Percentiles rank a stretch among this genome's conserved stretches.
Evolutionary conservation across 345 rosid genomes (phyloP).

Genomic region (Gossypium ekmanianum): DNA sequence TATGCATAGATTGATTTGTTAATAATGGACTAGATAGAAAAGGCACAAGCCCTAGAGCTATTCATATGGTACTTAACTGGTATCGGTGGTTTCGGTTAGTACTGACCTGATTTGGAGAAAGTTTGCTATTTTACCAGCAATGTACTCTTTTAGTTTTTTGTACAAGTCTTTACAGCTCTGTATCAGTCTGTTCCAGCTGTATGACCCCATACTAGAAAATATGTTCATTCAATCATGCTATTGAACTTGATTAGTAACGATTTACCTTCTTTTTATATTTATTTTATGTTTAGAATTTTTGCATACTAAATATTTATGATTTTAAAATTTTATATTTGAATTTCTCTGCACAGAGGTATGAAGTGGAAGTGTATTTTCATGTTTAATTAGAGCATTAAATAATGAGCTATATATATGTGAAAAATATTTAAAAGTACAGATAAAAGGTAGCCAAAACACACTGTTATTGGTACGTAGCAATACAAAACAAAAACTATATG

Average conservation of each 20-base stretch:
- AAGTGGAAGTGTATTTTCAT: background rate
- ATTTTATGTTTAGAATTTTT: background rate
- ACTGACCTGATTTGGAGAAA: background rate
- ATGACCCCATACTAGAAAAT: background rate
- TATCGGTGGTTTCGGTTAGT: background rate
- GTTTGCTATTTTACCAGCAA: background rate
- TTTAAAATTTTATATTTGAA: background rate
- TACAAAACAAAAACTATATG: background rate
- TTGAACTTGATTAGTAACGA: background rate
- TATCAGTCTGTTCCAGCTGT: background rate
- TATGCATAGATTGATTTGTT: background rate
- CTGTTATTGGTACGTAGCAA: background rate
- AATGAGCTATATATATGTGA: background rate
- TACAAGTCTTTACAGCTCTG: background rate
- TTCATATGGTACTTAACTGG: background rate
- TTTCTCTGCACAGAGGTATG: background rate
- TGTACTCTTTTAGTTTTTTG: background rate
- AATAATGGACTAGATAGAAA: constrained; percentile 3
- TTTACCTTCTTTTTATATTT: background rate
- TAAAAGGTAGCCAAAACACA: background rate
- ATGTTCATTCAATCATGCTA: background rate
- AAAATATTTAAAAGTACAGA: background rate
- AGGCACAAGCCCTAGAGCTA: background rate
- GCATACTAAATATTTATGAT: background rate
- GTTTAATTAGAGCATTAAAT: background rate